A percentile compares a stretch with the other conserved stretches of the same genome.
phyloP scores from a whole-genome alignment of 78 protist genomes.

The Acrasis kona region DNA sequence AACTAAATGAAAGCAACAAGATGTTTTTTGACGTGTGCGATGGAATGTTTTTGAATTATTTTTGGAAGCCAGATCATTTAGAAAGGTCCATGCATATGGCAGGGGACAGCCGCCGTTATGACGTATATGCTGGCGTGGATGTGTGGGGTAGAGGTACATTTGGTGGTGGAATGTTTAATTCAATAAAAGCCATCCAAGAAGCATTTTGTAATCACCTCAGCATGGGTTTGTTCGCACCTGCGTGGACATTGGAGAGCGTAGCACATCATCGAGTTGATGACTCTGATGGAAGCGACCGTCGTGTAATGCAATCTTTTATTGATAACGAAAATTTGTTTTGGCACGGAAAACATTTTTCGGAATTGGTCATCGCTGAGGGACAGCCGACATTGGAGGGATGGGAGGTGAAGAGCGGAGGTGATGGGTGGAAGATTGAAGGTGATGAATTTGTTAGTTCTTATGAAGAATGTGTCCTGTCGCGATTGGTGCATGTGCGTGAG shows the following conservation, averaged over 20 bases:
- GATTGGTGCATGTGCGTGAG: background rate
- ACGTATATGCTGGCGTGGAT: constrained; percentile 68
- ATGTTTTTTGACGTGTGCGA: constrained; percentile 44
- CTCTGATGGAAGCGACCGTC: background rate
- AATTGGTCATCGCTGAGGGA: background rate
- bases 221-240: constrained; percentile 24
- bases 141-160: constrained; percentile 52
- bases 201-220: background rate
- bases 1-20: constrained; percentile 38
- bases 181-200: background rate
- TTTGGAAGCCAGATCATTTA: constrained; percentile 31
- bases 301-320: no score
- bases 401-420: background rate
- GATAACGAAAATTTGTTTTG: background rate
- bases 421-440: background rate
- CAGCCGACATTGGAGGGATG: background rate
- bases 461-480: background rate
- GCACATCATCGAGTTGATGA: background rate
- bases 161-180: constrained; percentile 11
- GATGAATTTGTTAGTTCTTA: background rate
- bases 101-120: background rate
- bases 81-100: background rate
- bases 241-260: constrained; percentile 16
- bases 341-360: background rate
- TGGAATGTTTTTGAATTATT: constrained; percentile 71